phyloP scores from a whole-genome alignment of 2,329 filamentous ascomycete genomes.

The Drechslerella stenobrocha region DNA sequence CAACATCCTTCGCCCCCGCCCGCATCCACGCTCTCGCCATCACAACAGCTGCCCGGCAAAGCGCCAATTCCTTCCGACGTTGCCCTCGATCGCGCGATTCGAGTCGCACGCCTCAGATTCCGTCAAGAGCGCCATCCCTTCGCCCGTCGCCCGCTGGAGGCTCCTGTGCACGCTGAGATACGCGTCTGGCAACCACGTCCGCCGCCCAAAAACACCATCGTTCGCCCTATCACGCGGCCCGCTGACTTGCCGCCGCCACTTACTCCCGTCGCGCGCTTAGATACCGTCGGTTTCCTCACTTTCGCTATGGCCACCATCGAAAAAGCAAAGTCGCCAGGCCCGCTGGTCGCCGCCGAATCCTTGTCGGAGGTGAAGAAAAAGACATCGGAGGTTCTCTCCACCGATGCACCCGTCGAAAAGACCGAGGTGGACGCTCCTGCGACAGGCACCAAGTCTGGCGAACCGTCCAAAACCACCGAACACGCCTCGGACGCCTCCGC shows the following conservation, averaged over 20 bases:
- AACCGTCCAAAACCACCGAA: conserved; percentile 27
- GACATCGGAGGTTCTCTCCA: conserved; percentile 46
- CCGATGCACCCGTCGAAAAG: conserved; percentile 45
- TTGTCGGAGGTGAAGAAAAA: conserved; percentile 41
- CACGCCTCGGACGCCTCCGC: conserved; percentile 15
- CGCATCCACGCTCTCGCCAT: conserved; percentile 7
- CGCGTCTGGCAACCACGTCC: conserved; percentile 37
- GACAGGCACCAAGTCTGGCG: conserved; percentile 29
- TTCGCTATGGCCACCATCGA: conserved; percentile 28
- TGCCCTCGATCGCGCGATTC: conserved; percentile 42
- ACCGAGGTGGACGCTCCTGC: conserved; percentile 36
- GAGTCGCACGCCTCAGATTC: conserved; percentile 31
- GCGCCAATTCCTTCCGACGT: conserved; percentile 10
- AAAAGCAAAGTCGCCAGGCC: conserved; percentile 40
- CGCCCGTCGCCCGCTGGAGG: conserved; percentile 20
- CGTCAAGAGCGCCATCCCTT: conserved; percentile 6
- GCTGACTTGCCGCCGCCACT: background rate
- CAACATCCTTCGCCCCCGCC: conserved; percentile 14
- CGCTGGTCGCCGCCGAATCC: conserved; percentile 39
- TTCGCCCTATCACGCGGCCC: background rate
- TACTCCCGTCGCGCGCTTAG: background rate
- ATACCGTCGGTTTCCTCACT: conserved; percentile 8
- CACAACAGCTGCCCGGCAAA: conserved; percentile 25
- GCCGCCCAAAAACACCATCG: conserved; percentile 14
- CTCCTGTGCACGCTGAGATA: conserved; percentile 44